Evolutionary conservation across 1,284 basidiomycete species (phyloP).

Genomic region (Fistulinella staudtii): DNA sequence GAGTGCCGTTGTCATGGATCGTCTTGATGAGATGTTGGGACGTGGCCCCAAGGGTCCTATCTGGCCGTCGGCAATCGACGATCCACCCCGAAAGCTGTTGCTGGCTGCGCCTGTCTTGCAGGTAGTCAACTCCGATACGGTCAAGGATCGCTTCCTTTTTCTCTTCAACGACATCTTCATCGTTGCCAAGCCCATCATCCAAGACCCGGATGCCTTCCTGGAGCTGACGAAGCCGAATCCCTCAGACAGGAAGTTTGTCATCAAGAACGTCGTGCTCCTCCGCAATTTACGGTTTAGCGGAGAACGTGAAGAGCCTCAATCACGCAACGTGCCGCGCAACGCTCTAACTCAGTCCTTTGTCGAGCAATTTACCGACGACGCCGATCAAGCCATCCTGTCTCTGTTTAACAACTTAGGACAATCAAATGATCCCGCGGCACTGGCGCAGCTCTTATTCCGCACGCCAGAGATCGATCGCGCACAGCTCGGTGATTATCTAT

Average conservation of each 20-base stretch:
- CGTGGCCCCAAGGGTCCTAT: conserved; percentile 58
- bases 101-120: conserved; percentile 87
- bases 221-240: conserved; percentile 61
- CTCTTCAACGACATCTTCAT: conserved; percentile 93
- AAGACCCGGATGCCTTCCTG: conserved; percentile 57
- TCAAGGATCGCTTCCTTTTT: conserved; percentile 95
- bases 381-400: conserved; percentile 65
- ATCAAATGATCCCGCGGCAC: conserved; percentile 57
- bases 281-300: conserved; percentile 65
- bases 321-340: conserved; percentile 46
- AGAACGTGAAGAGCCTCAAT: conserved; percentile 56
- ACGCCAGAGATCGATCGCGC: conserved; percentile 81
- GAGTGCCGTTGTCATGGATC: conserved; percentile 53
- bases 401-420: conserved; percentile 58
- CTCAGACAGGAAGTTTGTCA: conserved; percentile 78
- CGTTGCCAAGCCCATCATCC: conserved; percentile 70
- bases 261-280: conserved; percentile 84
- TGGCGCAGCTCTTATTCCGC: conserved; percentile 83
- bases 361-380: conserved; percentile 67
- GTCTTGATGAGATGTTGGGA: conserved; percentile 63
- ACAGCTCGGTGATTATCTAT: conserved; percentile 82
- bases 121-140: conserved; percentile 88
- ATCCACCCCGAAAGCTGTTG: conserved; percentile 84
- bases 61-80: conserved; percentile 68
- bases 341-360: conserved; percentile 68